Base-by-base conservation (phyloP, 1,284 basidiomycete genomes). In the Ustilago bromivora region DNA sequence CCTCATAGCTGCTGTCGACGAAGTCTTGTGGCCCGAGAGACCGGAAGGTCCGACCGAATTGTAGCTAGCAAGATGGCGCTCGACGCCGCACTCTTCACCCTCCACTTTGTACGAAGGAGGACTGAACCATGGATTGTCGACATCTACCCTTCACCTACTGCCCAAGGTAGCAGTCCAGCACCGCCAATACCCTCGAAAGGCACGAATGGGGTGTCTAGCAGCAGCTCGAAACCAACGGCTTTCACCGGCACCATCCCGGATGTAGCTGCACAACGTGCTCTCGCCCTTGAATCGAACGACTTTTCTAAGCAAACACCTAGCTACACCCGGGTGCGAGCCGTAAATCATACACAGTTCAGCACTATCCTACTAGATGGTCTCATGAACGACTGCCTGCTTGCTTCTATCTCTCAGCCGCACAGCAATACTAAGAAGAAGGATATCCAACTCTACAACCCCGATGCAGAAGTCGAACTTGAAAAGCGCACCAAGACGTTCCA, bases 371-470 rank as follows among this genome's bases (percentile, higher is more conserved):
- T 82, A 52, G 80, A 82, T 41, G 75, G 75, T 3, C 58, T 79
- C 15, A 35, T 79, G 7, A 31, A 46, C 12, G 69, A 75, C 41
- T 67, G 63, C 31, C 53, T 75, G 8, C 66, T 82, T 9, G 75
- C 75, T 0, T 71, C 69, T 4, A 60, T 79, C 9, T 56, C 52
- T 0, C 69, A 75, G 15, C 68, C 66, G 32, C 79, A 71, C 52
- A 66, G 61, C 41, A 71, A 36, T 60, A 71, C 64, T 87, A 94
- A 93, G 84, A 88, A 89, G 78, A 94, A 93, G 88, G 90, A 89
- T 0, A 82, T 94, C 38, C 90, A 92, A 76, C 88, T 94, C 1
- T 90, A 89, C 87, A 94, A 94, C 80, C 93, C 93, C 0, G 90
- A 91, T 2, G 88, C 87, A 0, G 82, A 90, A 10, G 89, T 94